Base-by-base conservation (phyloP, 345 rosid species). In the Mercurialis annua region DNA sequence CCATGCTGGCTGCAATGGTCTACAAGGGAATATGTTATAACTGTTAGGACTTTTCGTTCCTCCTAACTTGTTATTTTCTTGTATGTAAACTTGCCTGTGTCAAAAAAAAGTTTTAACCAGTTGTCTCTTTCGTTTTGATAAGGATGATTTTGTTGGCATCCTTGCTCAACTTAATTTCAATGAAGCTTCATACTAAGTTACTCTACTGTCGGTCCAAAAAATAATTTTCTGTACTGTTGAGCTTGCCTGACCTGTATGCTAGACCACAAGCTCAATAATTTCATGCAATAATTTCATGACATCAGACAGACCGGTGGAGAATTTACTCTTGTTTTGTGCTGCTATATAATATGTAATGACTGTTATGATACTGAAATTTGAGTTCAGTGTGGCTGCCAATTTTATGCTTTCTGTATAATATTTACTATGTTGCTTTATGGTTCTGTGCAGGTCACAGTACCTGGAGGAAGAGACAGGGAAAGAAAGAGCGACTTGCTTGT, bases 401-500 rank as follows among this genome's bases (percentile, higher is more conserved):
- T n/a, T 57, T 8, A n/a, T 67, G 56, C 44, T 62, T 69, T 40
- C 21, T 36, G 5, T 64, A 4, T 31, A 33, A 15, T 50, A 27
- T 33, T 1, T 52, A 16, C 30, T 34, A 40, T 58, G 38, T 18
- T 51, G 44, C 31, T 36, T 33, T 10, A 3, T 24, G 49, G 47
- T n/a, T 54, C 33, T 27, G 29, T 42, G 2, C 42, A 90, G 98
- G 98, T 93, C 67, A 90, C 94, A 17, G 84, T 75, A 73, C 90
- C 94, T 7, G 95, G 82, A 59, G 97, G 97, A 76, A 81, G 83
- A 83, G 85, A 85, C 38, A 77, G 97, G 66, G 92, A 93, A 70
- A 81, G 98, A 77, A 90, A 87, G 81, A 65, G 64, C 3, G 98
- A 93, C 76, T 80, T 93, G 76, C 97, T 93, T 10, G 89, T 87